Percentiles rank a stretch among this genome's conserved stretches.
Conservation (phyloP, 257 asterid genomes). For the Solanum chilense region DNA sequence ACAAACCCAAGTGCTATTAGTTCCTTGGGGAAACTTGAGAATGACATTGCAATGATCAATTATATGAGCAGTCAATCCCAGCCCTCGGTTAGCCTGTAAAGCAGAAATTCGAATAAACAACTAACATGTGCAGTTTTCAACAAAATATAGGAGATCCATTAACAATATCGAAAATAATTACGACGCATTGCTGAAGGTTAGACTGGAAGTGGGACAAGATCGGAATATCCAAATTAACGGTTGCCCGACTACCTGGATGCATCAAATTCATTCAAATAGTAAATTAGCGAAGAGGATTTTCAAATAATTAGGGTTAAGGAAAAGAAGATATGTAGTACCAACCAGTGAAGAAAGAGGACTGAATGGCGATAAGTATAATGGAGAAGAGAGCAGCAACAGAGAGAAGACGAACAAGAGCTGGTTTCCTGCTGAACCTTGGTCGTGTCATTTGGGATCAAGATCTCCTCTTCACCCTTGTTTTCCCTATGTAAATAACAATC, state of each 20-base stretch:
- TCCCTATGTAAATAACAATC: neutral
- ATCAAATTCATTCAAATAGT: neutral
- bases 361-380: conserved; percentile 51
- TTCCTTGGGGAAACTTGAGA: conserved; percentile 89
- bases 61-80: conserved; percentile 82
- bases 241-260: conserved; percentile 28
- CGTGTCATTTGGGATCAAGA: neutral
- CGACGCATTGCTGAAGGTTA: conserved; percentile 84
- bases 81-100: conserved; percentile 87
- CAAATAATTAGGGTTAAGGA: neutral
- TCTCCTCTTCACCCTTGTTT: neutral
- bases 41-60: conserved; percentile 83
- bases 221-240: conserved; percentile 18
- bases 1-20: conserved; percentile 95
- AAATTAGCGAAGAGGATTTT: neutral
- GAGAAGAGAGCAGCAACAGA: conserved; percentile 64
- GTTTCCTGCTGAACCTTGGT: conserved; percentile 21
- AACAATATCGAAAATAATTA: neutral
- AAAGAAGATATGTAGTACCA: conserved; percentile 8
- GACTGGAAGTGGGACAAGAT: conserved; percentile 68
- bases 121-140: neutral
- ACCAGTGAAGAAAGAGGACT: conserved; percentile 50
- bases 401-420: conserved; percentile 48
- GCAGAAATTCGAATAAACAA: conserved; percentile 2
- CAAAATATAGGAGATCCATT: neutral